Base-by-base conservation (phyloP, 148 eudicot species). In the Cornus florida region DNA sequence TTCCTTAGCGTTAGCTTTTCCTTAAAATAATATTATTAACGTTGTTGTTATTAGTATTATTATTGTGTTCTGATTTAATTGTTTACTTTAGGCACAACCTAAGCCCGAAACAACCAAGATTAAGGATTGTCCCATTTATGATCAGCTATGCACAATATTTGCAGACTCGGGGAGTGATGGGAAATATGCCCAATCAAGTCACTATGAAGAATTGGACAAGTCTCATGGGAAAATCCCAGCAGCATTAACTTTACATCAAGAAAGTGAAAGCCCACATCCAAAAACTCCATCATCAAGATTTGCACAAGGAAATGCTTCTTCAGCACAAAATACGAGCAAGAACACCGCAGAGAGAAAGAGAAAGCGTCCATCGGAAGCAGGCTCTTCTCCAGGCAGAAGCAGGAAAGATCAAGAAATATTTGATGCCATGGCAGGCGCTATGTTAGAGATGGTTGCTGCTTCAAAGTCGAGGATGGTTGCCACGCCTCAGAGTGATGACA, bases 171-270 rank as follows among this genome's bases (percentile, higher is more conserved):
- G 85, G 23, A 87, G 87, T 60, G 89, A 88, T 48, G 97, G 97
- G 16, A 87, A 87, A 79, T 93, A 90, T 84, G 97, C 97, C 56
- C 97, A 91, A 75, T 93, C 97, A 48, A 93, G 97, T 80, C 95
- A 93, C 83, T 93, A 91, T 66, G 91, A 79, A 83, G 92, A 77
- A 62, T 48, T 91, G 67, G 86, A 85, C 82, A 90, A 84, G 80
- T 41, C 90, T 19, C 75, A 19, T 12, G 78, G 22, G 1, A 64
- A 32, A 62, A 80, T 72, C 32, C 76, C 73, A 24, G 69, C 56
- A 43, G 71, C 68, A 57, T 60, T 78, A 59, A 60, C 59, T 22
- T 75, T 75, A 60, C 69, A n/a, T 71, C 74, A 33, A 31, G 88
- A 85, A 71, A 80, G 74, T 71, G 89, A 77, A 70, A 85, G 77